Evolutionary conservation across 768 basidiomycete species (phyloP).

Genomic region (Leccinum variicolor): DNA sequence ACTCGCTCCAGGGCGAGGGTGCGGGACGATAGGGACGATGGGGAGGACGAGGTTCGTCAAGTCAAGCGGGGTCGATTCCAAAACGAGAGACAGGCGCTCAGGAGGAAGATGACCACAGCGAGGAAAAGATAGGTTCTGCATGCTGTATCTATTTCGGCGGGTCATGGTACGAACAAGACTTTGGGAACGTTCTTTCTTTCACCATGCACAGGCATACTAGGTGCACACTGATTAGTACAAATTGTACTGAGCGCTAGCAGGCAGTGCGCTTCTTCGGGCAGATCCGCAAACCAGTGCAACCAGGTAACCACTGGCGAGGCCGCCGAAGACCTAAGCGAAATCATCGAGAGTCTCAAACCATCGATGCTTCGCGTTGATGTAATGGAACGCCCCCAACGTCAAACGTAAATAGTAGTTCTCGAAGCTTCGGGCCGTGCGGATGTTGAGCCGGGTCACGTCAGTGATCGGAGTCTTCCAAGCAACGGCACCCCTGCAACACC

Average conservation of each 20-base stretch:
- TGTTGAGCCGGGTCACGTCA: too few relatives aligned
- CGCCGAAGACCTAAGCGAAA: constrained; percentile 1
- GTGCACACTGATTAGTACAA: not conserved
- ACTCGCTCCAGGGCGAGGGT: constrained; percentile 50
- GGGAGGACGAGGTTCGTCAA: constrained; percentile 27
- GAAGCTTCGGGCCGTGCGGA: too few relatives aligned
- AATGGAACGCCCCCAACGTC: not conserved
- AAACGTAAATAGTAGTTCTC: too few relatives aligned
- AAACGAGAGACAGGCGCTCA: constrained; percentile 38
- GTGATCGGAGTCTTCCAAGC: too few relatives aligned
- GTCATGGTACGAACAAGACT: not conserved
- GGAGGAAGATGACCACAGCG: constrained; percentile 24
- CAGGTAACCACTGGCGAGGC: constrained; percentile 5
- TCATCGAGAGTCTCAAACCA: constrained; percentile 39
- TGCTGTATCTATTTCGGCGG: not conserved
- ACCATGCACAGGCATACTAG: not conserved
- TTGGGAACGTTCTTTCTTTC: not conserved
- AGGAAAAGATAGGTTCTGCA: constrained; percentile 13
- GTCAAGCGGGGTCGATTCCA: constrained; percentile 43
- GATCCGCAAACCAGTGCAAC: not conserved
- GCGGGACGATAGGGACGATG: constrained; percentile 26
- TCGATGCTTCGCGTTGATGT: not conserved
- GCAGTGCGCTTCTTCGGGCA: not conserved
- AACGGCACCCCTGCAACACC: too few relatives aligned
- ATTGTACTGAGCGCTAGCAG: not conserved